These are phyloP conservation scores for Xylariaceae sp. DNA, from an alignment of 2,329 filamentous ascomycete genomes.

Conservation along the genomic window DNA sequence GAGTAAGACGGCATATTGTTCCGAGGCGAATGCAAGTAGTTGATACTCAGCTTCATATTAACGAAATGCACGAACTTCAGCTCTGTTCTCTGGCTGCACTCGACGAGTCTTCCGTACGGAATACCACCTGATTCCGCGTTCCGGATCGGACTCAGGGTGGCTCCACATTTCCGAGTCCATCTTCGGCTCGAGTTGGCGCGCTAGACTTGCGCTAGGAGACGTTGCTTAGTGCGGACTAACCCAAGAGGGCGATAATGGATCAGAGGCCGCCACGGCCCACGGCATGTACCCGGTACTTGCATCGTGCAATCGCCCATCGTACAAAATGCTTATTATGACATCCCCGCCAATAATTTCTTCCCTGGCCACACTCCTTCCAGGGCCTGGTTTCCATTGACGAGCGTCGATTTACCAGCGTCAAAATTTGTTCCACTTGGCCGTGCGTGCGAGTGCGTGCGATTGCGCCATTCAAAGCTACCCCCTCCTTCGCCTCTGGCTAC, in stretches of 20 bases:
- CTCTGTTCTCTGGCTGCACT: too few relatives aligned
- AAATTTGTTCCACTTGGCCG: background rate
- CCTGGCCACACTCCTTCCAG: background rate
- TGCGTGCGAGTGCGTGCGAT: constrained; percentile 12
- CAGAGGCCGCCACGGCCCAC: background rate
- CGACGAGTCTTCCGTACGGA: too few relatives aligned
- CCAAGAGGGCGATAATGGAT: background rate
- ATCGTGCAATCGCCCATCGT: background rate
- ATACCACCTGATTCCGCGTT: too few relatives aligned
- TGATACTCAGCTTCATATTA: too few relatives aligned
- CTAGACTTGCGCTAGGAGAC: too few relatives aligned
- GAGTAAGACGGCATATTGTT: background rate
- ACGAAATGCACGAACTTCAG: too few relatives aligned
- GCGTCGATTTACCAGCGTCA: background rate
- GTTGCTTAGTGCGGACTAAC: too few relatives aligned
- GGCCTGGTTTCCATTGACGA: background rate
- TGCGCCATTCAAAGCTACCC: constrained; percentile 8
- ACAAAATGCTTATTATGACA: background rate
- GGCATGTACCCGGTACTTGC: background rate
- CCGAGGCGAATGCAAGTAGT: too few relatives aligned
- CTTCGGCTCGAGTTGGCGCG: too few relatives aligned
- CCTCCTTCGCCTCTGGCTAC: background rate
- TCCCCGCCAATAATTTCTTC: background rate
- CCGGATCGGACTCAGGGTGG: too few relatives aligned
- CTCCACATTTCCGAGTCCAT: too few relatives aligned